Evolutionary conservation across 2,329 filamentous ascomycete species (phyloP), one percentile per base, ranked within the genome.

Genomic region (Talaromyces sp.): DNA sequence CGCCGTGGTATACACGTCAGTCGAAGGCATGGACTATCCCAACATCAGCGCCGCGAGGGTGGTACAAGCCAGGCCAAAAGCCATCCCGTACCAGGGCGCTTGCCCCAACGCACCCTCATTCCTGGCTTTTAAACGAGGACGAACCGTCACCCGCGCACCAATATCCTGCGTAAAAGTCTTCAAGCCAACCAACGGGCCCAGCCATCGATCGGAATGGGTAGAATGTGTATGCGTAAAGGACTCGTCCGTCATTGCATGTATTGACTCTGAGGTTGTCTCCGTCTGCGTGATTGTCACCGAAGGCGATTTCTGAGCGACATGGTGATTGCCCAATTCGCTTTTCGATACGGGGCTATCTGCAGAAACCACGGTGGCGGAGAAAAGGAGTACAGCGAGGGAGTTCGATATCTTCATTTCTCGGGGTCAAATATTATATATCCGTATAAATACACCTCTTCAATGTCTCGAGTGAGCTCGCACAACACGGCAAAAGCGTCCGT

Each of bases 11-110:
- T 28, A 7, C 7, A 28, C 7, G 3, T 19, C 40, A 15, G 39
- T 45, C 37, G 13, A 13, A 22, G n/a, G 13, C 19, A 13, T 31
- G 37, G 9, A 40, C 66, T 62, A 75, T 31, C 73, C 73, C 50
- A 75, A 60, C 71, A 73, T 74, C 40, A 74, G 68, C 7, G 73
- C 73, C 19, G 72, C 69, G 41, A 74, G 57, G 7, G 71, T 69
- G 40, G 73, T 75, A 54, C 68, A 74, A 22, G 71, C 73, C 59
- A 75, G 58, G 43, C 73, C 73, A 46, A 75, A 73, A 5, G 70
- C 73, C 70, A 74, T 74, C 35, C 73, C 73, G 56, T 74, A 73
- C 72, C 72, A 75, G 33, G 73, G 73, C 1, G 72, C 70, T 58
- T 74, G 71, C 22, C 72, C 72, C 2, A 75, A 64, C 15, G 69